Conservation (phyloP, 2,329 filamentous ascomycete species). For the Epichloe aotearoae region DNA sequence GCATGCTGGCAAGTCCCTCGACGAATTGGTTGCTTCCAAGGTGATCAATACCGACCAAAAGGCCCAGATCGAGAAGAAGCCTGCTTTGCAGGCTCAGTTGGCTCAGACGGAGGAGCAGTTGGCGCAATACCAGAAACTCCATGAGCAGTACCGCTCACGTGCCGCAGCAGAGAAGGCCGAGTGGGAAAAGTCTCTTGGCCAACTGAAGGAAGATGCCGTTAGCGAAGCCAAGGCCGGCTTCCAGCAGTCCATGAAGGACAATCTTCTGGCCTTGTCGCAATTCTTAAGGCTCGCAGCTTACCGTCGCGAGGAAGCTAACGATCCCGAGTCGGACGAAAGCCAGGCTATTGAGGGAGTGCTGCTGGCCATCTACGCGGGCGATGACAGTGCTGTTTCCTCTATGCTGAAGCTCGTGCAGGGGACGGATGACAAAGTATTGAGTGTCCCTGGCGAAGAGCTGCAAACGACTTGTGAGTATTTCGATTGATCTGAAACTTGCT, state of each 20-base stretch:
- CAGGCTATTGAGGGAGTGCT: conserved; percentile 71
- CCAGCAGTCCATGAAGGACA: conserved; percentile 46
- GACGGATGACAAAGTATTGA: conserved; percentile 50
- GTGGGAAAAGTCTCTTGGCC: conserved; percentile 43
- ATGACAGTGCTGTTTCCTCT: conserved; percentile 58
- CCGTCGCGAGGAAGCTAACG: conserved; percentile 55
- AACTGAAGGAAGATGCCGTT: conserved; percentile 39
- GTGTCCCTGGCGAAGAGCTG: conserved; percentile 50
- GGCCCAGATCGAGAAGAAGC: conserved; percentile 65
- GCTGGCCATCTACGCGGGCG: conserved; percentile 65
- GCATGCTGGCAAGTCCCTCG: conserved; percentile 56
- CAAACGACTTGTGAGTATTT: conserved; percentile 55
- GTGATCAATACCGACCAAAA: conserved; percentile 75
- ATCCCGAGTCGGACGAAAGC: conserved; percentile 55
- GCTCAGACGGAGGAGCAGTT: conserved; percentile 62
- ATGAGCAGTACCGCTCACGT: conserved; percentile 55
- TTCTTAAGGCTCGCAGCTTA: conserved; percentile 71
- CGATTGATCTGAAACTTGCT: neutral
- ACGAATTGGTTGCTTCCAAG: conserved; percentile 56
- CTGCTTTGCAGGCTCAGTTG: conserved; percentile 53
- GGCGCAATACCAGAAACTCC: conserved; percentile 60
- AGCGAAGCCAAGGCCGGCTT: conserved; percentile 36
- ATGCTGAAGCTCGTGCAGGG: conserved; percentile 69
- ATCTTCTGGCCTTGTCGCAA: conserved; percentile 59
- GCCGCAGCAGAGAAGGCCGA: conserved; percentile 45